These are phyloP conservation scores for Conidiobolus incongruus DNA, from an alignment of 371 early-diverging fungal genomes.

Conservation along the genomic window DNA sequence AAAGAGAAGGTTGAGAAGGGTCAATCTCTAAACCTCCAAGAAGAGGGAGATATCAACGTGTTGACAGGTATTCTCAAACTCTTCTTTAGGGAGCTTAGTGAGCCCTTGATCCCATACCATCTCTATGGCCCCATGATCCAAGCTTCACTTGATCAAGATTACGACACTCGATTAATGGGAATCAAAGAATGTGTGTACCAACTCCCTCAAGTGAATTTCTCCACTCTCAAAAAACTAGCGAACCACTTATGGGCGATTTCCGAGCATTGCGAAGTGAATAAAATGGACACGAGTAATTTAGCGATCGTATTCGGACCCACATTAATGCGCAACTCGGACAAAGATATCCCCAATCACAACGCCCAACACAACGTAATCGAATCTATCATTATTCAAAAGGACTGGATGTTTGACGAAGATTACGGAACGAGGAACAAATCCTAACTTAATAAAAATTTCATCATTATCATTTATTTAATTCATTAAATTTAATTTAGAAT, in stretches of 20 bases:
- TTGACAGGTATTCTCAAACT: constrained; percentile 23
- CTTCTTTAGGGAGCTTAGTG: constrained; percentile 25
- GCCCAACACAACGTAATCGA: constrained; percentile 2
- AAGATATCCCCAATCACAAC: background rate
- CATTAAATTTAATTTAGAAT: too few species aligned
- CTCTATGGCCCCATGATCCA: constrained; percentile 16
- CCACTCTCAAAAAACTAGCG: constrained; percentile 18
- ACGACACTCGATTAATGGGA: background rate
- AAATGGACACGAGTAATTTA: constrained; percentile 31
- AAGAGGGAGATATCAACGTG: constrained; percentile 19
- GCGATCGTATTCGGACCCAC: constrained; percentile 32
- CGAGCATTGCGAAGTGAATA: constrained; percentile 17
- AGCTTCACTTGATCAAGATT: constrained; percentile 1
- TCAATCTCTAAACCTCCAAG: too few species aligned
- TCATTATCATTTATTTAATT: too few species aligned
- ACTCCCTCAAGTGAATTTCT: constrained; percentile 7
- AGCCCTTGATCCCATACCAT: constrained; percentile 25
- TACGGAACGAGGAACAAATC: too few species aligned
- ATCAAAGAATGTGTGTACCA: background rate
- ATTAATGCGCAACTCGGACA: constrained; percentile 4
- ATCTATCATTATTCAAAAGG: constrained; percentile 2
- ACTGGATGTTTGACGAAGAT: constrained; percentile 5
- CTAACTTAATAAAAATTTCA: too few species aligned
- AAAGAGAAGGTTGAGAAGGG: constrained; percentile 10
- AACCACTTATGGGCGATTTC: constrained; percentile 18